These are phyloP conservation scores for Eucalyptus guilfoylei DNA, from an alignment of 345 rosid genomes.

Conservation along the genomic window DNA sequence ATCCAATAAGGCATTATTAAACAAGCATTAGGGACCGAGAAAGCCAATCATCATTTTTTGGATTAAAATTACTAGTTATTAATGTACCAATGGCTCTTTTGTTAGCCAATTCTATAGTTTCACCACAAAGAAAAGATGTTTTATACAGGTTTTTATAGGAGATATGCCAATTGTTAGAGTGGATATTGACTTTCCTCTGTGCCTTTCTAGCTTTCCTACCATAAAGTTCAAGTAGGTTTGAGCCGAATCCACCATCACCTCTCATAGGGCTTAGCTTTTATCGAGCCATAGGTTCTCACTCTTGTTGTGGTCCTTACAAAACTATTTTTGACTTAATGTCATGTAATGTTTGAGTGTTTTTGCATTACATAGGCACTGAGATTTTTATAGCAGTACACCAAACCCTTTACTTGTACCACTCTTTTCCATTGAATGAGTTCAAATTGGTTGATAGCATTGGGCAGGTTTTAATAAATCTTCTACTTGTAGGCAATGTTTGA, in stretches of 20 bases:
- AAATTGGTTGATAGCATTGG: neutral
- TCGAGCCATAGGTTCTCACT: neutral
- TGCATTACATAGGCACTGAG: neutral
- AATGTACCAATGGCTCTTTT: neutral
- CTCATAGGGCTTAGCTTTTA: neutral
- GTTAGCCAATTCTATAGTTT: neutral
- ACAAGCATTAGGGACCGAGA: neutral
- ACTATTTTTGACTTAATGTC: neutral
- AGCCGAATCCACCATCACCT: neutral
- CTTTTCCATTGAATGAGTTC: neutral
- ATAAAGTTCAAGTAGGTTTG: neutral
- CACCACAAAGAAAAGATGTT: neutral
- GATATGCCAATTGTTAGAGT: neutral
- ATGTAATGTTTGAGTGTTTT: neutral
- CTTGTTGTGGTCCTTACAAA: neutral
- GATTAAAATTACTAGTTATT: neutral
- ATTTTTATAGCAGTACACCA: neutral
- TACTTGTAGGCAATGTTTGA: slow-evolving; percentile 91
- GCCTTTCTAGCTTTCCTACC: neutral
- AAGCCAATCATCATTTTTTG: neutral
- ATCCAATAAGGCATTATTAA: neutral
- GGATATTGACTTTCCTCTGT: neutral
- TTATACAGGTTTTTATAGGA: neutral
- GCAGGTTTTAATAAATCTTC: neutral
- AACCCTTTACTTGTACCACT: neutral